Evolutionary conservation across 2,329 filamentous ascomycete species (phyloP).

Genomic region (Xylariaceae sp.): DNA sequence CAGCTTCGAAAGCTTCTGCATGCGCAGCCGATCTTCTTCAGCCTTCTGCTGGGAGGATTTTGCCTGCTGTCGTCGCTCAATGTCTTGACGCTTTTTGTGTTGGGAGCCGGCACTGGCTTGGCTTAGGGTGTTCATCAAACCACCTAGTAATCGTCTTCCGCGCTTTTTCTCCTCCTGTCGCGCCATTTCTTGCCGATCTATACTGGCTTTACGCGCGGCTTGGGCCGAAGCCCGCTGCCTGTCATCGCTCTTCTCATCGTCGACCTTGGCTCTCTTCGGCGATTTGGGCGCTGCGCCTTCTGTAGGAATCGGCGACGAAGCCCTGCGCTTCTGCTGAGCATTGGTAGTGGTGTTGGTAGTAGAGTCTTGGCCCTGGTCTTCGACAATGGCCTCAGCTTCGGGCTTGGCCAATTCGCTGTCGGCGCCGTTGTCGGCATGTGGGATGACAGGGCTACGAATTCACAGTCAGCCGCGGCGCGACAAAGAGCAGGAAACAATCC

Average conservation of each 20-base stretch:
- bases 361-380: constrained; percentile 11
- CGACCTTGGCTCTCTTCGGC: constrained; percentile 26
- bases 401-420: constrained; percentile 15
- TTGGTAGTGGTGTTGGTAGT: constrained; percentile 1
- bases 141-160: constrained; percentile 80
- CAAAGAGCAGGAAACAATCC: neutral
- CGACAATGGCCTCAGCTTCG: constrained; percentile 6
- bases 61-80: constrained; percentile 75
- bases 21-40: constrained; percentile 63
- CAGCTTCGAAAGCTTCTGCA: constrained; percentile 60
- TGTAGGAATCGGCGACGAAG: constrained; percentile 21
- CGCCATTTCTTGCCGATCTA: constrained; percentile 39
- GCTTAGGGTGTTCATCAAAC: constrained; percentile 70
- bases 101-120: constrained; percentile 59
- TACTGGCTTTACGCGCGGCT: constrained; percentile 15
- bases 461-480: constrained; percentile 8
- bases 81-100: constrained; percentile 69
- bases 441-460: constrained; percentile 12
- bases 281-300: constrained; percentile 23
- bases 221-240: constrained; percentile 11
- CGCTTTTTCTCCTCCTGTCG: constrained; percentile 72
- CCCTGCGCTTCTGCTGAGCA: constrained; percentile 32
- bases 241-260: constrained; percentile 18
- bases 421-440: constrained; percentile 15
- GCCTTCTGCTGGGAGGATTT: constrained; percentile 67